Conservation (phyloP, 225 moss, liverwort and hornwort species). For the Straminergon stramineum region DNA sequence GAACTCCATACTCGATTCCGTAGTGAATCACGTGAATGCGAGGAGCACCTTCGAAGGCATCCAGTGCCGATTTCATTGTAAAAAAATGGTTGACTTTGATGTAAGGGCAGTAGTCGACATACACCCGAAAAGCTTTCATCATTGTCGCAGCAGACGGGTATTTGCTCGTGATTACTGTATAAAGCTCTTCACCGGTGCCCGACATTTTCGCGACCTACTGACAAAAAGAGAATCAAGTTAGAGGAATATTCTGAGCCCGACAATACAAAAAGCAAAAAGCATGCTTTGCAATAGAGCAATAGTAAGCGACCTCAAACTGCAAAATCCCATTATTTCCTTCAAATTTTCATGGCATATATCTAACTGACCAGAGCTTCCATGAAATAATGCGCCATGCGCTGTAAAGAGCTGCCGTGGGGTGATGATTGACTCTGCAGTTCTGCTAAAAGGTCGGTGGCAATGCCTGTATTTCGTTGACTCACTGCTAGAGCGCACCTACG, state of each 20-base stretch:
- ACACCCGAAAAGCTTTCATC: constrained; percentile 38
- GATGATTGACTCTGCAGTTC: constrained; percentile 43
- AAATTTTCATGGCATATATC: background rate
- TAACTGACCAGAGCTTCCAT: constrained; percentile 62
- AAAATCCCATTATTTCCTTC: background rate
- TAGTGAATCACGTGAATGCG: constrained; percentile 63
- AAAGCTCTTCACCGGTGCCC: constrained; percentile 65
- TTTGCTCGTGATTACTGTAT: constrained; percentile 41
- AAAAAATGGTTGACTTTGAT: constrained; percentile 43
- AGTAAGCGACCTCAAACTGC: background rate
- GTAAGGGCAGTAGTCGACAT: constrained; percentile 51
- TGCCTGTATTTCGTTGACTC: constrained; percentile 41
- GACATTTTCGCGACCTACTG: constrained; percentile 52
- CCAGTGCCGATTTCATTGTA: constrained; percentile 18
- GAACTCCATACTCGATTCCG: constrained; percentile 54
- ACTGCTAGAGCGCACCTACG: constrained; percentile 60
- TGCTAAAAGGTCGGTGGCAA: constrained; percentile 41
- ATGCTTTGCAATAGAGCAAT: background rate
- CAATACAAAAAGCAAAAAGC: background rate
- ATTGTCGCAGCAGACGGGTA: constrained; percentile 40
- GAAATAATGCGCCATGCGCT: constrained; percentile 59
- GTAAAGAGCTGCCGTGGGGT: constrained; percentile 38
- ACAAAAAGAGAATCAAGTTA: background rate
- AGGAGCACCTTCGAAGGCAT: constrained; percentile 30
- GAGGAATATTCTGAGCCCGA: background rate